Evolutionary conservation across 257 asterid genomes (phyloP).

Genomic region (Eucommia ulmoides): DNA sequence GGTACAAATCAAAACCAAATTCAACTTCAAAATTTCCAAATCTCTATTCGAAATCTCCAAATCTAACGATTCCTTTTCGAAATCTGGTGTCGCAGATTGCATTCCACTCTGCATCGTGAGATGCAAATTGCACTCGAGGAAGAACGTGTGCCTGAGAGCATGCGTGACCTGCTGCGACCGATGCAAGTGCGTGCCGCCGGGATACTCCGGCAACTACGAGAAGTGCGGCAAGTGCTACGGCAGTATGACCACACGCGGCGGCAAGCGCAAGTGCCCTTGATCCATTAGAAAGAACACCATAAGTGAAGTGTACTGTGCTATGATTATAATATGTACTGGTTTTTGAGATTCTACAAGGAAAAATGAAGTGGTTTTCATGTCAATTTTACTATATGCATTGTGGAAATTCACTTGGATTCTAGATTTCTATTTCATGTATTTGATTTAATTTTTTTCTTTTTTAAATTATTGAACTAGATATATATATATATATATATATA

Average conservation of each 20-base stretch:
- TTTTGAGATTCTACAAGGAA: too few relatives aligned
- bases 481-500: too few relatives aligned
- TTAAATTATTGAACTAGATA: too few relatives aligned
- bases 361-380: not conserved
- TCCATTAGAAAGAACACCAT: not conserved
- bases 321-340: too few relatives aligned
- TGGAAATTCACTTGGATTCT: not conserved
- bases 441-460: not conserved
- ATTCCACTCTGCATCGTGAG: conserved; percentile 38
- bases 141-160: conserved; percentile 54
- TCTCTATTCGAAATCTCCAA: too few relatives aligned
- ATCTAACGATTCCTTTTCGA: too few relatives aligned
- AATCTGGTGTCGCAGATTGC: conserved; percentile 66
- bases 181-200: conserved; percentile 92
- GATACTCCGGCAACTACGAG: conserved; percentile 59
- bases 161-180: conserved; percentile 65
- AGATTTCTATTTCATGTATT: not conserved
- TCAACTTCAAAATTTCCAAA: not conserved
- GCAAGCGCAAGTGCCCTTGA: conserved; percentile 61
- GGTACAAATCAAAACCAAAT: conserved; percentile 14
- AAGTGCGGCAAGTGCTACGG: conserved; percentile 64
- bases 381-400: not conserved
- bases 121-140: conserved; percentile 44
- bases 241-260: conserved; percentile 50
- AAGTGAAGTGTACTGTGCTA: not conserved